Conservation (phyloP, 2,329 filamentous ascomycete species). For the Helminthosporium solani region DNA sequence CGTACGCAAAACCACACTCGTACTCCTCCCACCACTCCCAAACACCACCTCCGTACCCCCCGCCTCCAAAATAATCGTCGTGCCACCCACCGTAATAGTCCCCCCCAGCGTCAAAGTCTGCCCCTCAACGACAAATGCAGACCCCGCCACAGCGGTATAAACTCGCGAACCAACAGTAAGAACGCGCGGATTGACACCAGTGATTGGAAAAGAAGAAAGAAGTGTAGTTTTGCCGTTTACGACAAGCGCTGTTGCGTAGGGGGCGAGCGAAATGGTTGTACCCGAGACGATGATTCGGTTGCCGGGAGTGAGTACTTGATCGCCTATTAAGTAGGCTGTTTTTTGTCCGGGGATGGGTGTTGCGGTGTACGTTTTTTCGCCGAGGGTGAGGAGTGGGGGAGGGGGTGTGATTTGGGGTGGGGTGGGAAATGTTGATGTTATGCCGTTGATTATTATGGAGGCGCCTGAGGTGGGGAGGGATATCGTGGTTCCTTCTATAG, state of each 20-base stretch:
- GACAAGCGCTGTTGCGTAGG: constrained; percentile 20
- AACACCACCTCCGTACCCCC: constrained; percentile 42
- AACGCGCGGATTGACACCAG: constrained; percentile 27
- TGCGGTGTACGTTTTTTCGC: constrained; percentile 32
- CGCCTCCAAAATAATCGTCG: constrained; percentile 35
- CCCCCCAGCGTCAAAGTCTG: constrained; percentile 45
- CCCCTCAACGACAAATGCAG: constrained; percentile 40
- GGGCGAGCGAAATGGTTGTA: constrained; percentile 37
- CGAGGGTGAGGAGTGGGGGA: constrained; percentile 34
- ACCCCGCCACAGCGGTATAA: constrained; percentile 29
- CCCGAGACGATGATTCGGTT: constrained; percentile 35
- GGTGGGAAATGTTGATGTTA: constrained; percentile 37
- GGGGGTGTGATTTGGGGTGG: constrained; percentile 26
- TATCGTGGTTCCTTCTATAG: constrained; percentile 34
- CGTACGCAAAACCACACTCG: constrained; percentile 42
- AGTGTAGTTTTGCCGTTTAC: constrained; percentile 37
- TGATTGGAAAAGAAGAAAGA: constrained; percentile 13
- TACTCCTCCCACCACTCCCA: constrained; percentile 33
- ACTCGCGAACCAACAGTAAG: constrained; percentile 36
- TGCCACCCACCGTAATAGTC: constrained; percentile 32
- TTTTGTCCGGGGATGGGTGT: constrained; percentile 25
- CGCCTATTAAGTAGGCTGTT: constrained; percentile 41
- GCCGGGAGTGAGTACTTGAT: constrained; percentile 43
- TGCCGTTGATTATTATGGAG: constrained; percentile 37
- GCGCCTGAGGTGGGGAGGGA: constrained; percentile 34